These are phyloP conservation scores for Canavalia gladiata DNA, from an alignment of 306 rosid species.

Conservation along the genomic window DNA sequence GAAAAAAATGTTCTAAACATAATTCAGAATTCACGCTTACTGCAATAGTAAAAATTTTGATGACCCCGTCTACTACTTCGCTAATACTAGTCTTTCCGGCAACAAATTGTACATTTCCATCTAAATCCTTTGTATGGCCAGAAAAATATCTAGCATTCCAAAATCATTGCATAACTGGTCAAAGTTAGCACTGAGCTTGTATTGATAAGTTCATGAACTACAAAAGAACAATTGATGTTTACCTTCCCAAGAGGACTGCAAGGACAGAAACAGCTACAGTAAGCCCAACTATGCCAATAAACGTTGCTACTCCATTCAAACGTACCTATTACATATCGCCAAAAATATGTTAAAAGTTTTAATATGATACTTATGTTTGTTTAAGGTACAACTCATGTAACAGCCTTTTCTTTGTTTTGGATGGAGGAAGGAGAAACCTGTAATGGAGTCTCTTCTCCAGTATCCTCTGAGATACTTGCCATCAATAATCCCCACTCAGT, in stretches of 20 bases:
- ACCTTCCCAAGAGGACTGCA: conserved; percentile 86
- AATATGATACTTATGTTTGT: conserved; percentile 12
- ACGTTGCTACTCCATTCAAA: conserved; percentile 98
- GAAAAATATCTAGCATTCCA: conserved; percentile 77
- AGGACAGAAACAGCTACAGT: conserved; percentile 84
- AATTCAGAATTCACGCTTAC: conserved; percentile 66
- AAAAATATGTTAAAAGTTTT: conserved; percentile 37
- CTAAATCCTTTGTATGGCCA: conserved; percentile 61
- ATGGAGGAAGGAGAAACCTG: conserved; percentile 66
- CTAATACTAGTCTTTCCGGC: conserved; percentile 67
- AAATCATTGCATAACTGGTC: conserved; percentile 41
- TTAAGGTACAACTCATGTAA: conserved; percentile 30
- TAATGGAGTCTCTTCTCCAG: conserved; percentile 97
- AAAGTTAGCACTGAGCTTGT: conserved; percentile 35
- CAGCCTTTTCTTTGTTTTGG: conserved; percentile 37
- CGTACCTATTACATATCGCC: conserved; percentile 77
- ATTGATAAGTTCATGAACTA: conserved; percentile 9
- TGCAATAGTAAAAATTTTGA: conserved; percentile 93
- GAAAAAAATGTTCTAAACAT: background rate
- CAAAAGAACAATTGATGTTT: conserved; percentile 39
- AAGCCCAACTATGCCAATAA: conserved; percentile 96
- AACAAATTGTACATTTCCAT: conserved; percentile 62
- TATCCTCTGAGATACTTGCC: conserved; percentile 99
- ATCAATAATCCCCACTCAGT: conserved; percentile 99
- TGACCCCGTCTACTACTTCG: conserved; percentile 66